Base-by-base conservation (phyloP, 1,284 basidiomycete species). In the Ganoderma multipileum region DNA sequence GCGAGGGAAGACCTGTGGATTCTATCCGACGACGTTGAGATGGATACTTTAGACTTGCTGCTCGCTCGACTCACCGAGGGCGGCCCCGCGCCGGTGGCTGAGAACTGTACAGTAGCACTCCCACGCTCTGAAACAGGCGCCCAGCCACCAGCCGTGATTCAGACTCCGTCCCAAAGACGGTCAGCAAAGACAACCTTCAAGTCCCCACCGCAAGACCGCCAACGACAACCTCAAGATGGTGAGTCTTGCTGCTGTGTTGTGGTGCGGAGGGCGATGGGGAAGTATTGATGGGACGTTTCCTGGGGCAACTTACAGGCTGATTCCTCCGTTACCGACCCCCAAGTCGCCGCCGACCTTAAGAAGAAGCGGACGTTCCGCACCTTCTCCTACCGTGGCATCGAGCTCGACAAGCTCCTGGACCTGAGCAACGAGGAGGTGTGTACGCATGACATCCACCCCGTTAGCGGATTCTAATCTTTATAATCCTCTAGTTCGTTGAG, bases 301-400 rank as follows among this genome's bases (percentile, higher is more conserved):
- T 64, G 28, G 33, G 39, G 54, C 65, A 36, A 30, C 18, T n/a
- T 70, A 6, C 72, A 94, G 94, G 92, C 94, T 83, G 93, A 95
- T 81, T 82, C 87, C 77, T 85, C 85, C 66, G 85, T 95, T 78
- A 97, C 95, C 82, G 95, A 96, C 83, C 94, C 95, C 79, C 82
- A 89, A 82, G 84, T 94, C 81, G 95, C 95, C 77, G 95, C 95
- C 75, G 95, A 96, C 83, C 89, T 97, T 86, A 97, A 97, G 93
- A 96, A 96, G 87, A 95, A 92, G 90, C 89, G 97, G 81, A 96
- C 95, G 72, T 99, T 99, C 94, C 95, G 95, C 81, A 99, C 97
- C 80, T 99, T 98, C 89, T 94, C 94, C 61, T 99, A 97, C 92
- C 94, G 97, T 80, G 97, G 98, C 79, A 86, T 99, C 77, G 96